A percentile compares a stretch with the other conserved stretches of the same genome.
Evolutionary conservation across 495 filamentous ascomycete genomes (phyloP).

Genomic region (Alectoria sarmentosa): DNA sequence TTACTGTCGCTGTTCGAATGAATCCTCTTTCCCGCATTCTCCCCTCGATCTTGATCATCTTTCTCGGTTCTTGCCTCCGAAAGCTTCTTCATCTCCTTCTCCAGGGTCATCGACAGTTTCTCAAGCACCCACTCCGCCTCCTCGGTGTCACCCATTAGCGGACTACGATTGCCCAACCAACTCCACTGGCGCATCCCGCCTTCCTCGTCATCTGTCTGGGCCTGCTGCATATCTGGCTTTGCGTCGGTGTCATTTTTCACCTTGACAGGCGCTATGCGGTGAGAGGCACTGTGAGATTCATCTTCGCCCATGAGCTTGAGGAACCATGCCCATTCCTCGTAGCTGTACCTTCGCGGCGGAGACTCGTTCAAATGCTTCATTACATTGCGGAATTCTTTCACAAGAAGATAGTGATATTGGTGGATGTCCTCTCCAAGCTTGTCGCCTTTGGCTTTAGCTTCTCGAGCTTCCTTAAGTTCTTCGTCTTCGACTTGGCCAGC

Average conservation of each 20-base stretch:
- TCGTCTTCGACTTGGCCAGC: conserved; percentile 32
- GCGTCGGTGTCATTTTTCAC: conserved; percentile 18
- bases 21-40: not conserved
- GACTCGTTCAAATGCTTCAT: conserved; percentile 53
- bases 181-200: conserved; percentile 48
- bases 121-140: conserved; percentile 81
- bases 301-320: conserved; percentile 69
- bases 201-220: conserved; percentile 24
- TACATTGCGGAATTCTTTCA: conserved; percentile 60
- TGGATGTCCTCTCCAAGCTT: conserved; percentile 39
- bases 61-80: conserved; percentile 24
- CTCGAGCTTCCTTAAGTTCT: conserved; percentile 36
- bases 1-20: not conserved
- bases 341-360: conserved; percentile 63
- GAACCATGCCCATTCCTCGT: conserved; percentile 77
- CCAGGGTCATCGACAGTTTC: conserved; percentile 48
- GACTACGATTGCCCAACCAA: conserved; percentile 59
- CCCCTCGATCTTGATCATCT: conserved; percentile 5
- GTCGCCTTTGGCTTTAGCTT: conserved; percentile 39
- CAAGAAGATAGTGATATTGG: conserved; percentile 60
- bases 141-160: conserved; percentile 62
- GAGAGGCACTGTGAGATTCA: conserved; percentile 35
- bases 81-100: conserved; percentile 42
- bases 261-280: conserved; percentile 26
- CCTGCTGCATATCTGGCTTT: conserved; percentile 36